Percentiles rank a stretch among this genome's conserved stretches.
These are phyloP conservation scores for Chaetomium cochliodes DNA, from an alignment of 495 filamentous ascomycete genomes.

Conservation along the genomic window DNA sequence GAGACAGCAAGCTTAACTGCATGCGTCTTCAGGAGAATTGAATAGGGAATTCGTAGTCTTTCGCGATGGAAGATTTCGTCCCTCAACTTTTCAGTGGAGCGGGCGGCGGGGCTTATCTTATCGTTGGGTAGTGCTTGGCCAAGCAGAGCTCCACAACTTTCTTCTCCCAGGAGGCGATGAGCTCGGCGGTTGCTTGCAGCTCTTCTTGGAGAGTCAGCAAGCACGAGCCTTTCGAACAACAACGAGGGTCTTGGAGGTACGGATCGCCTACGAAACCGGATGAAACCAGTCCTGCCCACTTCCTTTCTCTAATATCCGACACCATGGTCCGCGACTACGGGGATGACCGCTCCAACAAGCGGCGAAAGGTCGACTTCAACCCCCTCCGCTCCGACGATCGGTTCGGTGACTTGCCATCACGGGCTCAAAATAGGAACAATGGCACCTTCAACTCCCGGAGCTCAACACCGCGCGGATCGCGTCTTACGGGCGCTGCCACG, in stretches of 20 bases:
- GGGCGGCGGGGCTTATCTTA: constrained; percentile 34
- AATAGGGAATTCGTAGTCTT: not conserved
- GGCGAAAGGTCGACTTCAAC: constrained; percentile 61
- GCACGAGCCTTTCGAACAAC: not conserved
- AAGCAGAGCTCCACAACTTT: not conserved
- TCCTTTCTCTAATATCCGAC: not conserved
- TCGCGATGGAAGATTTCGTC: constrained; percentile 28
- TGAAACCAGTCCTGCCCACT: not conserved
- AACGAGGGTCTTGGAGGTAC: not conserved
- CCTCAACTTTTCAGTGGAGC: constrained; percentile 41
- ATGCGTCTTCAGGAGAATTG: not conserved
- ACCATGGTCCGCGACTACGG: constrained; percentile 40
- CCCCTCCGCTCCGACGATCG: constrained; percentile 55
- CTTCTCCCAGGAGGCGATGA: not conserved
- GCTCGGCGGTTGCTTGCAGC: constrained; percentile 1
- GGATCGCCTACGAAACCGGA: not conserved
- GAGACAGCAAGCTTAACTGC: not conserved
- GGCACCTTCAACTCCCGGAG: constrained; percentile 41
- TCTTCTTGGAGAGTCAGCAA: not conserved
- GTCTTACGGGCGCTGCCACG: constrained; percentile 42
- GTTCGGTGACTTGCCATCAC: constrained; percentile 56
- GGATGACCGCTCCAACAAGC: constrained; percentile 56
- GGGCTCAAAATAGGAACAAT: constrained; percentile 36
- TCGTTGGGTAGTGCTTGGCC: not conserved
- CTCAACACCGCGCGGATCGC: constrained; percentile 51